Conservation (phyloP, 2,329 filamentous ascomycete genomes). For the Fusarium pseudoanthophilum region DNA sequence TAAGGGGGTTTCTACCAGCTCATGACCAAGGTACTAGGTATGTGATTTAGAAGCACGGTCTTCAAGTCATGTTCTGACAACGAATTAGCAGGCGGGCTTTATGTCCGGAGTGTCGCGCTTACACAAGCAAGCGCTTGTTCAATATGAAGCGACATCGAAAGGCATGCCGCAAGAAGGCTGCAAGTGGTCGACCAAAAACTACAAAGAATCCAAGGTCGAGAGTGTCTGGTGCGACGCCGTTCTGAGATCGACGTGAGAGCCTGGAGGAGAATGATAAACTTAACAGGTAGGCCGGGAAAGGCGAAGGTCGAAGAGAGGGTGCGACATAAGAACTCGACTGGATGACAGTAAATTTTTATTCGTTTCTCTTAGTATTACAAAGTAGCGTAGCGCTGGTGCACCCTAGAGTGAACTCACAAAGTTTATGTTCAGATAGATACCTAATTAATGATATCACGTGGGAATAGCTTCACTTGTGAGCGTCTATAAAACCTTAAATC, state of each 20-base stretch:
- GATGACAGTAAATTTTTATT: accelerated
- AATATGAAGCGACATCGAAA: not conserved
- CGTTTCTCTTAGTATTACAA: too few relatives aligned
- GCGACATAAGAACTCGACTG: accelerated
- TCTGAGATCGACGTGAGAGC: accelerated
- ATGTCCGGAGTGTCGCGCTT: accelerated
- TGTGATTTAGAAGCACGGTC: accelerated
- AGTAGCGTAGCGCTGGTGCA: too few relatives aligned
- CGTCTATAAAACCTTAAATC: too few relatives aligned
- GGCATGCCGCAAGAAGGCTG: accelerated
- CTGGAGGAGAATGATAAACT: accelerated
- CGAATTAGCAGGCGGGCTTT: accelerated
- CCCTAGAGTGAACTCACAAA: too few relatives aligned
- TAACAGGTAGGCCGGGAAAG: accelerated
- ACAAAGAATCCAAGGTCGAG: accelerated
- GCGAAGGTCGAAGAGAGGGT: accelerated
- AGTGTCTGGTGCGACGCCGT: accelerated
- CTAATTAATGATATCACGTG: too few relatives aligned
- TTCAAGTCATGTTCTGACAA: not conserved
- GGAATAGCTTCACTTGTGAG: too few relatives aligned
- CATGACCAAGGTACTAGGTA: accelerated
- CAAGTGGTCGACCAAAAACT: accelerated
- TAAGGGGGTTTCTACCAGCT: accelerated
- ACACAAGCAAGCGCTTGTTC: not conserved
- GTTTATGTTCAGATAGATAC: too few relatives aligned